Evolutionary conservation across 345 rosid genomes (phyloP).

Genomic region (Combretum micranthum): DNA sequence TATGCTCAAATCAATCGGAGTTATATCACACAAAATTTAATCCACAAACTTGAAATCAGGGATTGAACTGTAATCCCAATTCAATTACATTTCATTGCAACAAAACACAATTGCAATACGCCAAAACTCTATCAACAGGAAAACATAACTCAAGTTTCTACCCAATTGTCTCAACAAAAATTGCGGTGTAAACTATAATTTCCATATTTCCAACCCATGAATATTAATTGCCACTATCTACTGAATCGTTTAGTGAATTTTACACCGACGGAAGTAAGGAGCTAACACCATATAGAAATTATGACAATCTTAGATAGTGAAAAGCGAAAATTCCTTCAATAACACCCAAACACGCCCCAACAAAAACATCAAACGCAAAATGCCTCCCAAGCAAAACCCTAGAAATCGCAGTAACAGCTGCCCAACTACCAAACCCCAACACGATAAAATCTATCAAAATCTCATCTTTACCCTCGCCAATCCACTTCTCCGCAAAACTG

Average conservation of each 20-base stretch:
- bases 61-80: too few species aligned
- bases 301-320: constrained; percentile 30
- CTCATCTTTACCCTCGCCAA: constrained; percentile 1
- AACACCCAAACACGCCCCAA: constrained; percentile 61
- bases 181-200: background rate
- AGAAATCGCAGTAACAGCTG: constrained; percentile 52
- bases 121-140: too few species aligned
- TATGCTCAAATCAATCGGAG: too few species aligned
- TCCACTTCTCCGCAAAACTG: constrained; percentile 13
- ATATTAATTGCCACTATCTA: background rate
- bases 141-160: background rate
- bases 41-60: too few species aligned
- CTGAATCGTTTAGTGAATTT: background rate
- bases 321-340: constrained; percentile 50
- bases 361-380: constrained; percentile 57
- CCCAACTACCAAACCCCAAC: constrained; percentile 52
- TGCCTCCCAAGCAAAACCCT: constrained; percentile 85
- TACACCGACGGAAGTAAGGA: background rate
- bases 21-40: too few species aligned
- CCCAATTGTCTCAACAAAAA: background rate
- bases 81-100: too few species aligned
- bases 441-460: constrained; percentile 18
- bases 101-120: too few species aligned
- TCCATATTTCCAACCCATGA: background rate
- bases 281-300: constrained; percentile 22